Base-by-base conservation (phyloP, 75 land plant genomes). In the Pinus taeda region DNA sequence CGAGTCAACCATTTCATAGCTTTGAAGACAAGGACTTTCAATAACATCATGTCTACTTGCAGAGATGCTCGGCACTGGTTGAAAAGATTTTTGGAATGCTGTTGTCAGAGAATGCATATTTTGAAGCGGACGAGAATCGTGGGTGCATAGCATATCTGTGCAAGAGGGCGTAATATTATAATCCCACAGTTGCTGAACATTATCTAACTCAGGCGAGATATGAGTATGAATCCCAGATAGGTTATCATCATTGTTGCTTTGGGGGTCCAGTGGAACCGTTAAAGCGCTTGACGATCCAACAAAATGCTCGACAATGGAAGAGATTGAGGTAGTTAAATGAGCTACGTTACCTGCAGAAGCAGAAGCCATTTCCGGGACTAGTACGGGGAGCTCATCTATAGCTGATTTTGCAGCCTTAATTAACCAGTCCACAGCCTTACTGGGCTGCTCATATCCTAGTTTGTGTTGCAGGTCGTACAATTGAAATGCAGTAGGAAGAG, bases 361-460 rank as follows among this genome's bases (percentile, higher is more conserved):
- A 65, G 22, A 18, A 39, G 22, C n/a, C 6, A 60, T 20, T 60
- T 60, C 62, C 6, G 2, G 6, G 18, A 4, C 8, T 20, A 60
- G 18, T 6, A 20, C 62, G 9, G 93, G 94, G n/a, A 95, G 98
- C 78, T 93, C 89, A 8, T 84, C 73, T 6, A 95, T 95, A 56
- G 97, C 90, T 9, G 77, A 78, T 1, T 83, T 57, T 9, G 98
- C 94, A 0, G 94, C 88, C 24, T 94, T 86, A 15, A 95, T 87
- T n/a, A 95, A 78, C 98, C 98, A 95, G 59, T 95, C 98, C 75
- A 95, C 92, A 7, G 97, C 98, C 76, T 93, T 95, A 75, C 98
- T 95, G 3, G 98, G 98, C 75, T 95, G 98, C 64, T 94, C 93
- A 60, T 66, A 87, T 0, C 97, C 94, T 45, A 95, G 81, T 55